phyloP scores from a whole-genome alignment of 495 filamentous ascomycete genomes.

The Penicillium bovifimosum region DNA sequence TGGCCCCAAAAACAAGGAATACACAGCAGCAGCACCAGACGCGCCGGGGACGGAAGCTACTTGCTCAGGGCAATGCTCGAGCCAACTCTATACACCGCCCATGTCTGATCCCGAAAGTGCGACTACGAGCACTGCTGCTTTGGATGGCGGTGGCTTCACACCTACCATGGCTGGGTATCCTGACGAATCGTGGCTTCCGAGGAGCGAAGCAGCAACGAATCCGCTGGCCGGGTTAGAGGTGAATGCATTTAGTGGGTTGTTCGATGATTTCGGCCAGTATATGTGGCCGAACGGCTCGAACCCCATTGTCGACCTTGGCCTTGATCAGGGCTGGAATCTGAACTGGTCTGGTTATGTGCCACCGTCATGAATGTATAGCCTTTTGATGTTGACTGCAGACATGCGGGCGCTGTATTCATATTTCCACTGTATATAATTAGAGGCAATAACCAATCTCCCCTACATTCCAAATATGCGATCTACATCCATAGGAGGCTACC shows the following conservation, averaged over 20 bases:
- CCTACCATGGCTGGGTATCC: constrained; percentile 7
- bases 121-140: background rate
- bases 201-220: constrained; percentile 9
- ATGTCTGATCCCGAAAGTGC: constrained; percentile 15
- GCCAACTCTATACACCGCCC: constrained; percentile 24
- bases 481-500: too few species aligned
- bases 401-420: background rate
- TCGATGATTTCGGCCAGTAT: constrained; percentile 21
- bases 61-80: constrained; percentile 5
- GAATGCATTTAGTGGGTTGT: constrained; percentile 18
- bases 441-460: background rate
- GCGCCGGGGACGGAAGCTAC: background rate
- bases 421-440: background rate
- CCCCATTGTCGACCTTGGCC: constrained; percentile 27
- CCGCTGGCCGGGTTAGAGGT: constrained; percentile 16
- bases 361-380: background rate
- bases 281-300: constrained; percentile 27
- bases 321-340: constrained; percentile 39
- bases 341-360: constrained; percentile 28
- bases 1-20: background rate
- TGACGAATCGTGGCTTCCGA: constrained; percentile 13
- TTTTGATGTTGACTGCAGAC: background rate
- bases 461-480: too few species aligned
- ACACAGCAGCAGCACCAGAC: background rate
- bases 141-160: background rate